Evolutionary conservation across 495 filamentous ascomycete species (phyloP).

Genomic region (Hyphodiscus hymeniophilus): DNA sequence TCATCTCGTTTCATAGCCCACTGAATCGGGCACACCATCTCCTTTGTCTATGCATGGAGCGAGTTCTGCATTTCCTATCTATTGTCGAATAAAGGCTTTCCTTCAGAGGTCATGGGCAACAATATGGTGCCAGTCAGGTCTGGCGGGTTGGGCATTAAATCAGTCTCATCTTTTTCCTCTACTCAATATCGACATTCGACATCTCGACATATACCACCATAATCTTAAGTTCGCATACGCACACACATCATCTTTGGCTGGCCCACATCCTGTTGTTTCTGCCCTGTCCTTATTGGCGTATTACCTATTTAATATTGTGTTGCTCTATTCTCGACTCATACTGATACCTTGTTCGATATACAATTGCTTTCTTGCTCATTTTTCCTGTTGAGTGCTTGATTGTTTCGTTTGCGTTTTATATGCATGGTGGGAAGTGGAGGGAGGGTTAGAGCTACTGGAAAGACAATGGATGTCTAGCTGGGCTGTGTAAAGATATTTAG

Average conservation of each 20-base stretch:
- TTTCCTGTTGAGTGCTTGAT: background rate
- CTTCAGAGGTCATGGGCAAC: constrained; percentile 23
- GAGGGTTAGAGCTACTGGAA: background rate
- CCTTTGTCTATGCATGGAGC: constrained; percentile 23
- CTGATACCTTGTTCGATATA: constrained; percentile 33
- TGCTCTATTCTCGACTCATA: constrained; percentile 13
- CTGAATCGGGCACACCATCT: constrained; percentile 4
- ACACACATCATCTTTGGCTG: constrained; percentile 24
- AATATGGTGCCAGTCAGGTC: constrained; percentile 24
- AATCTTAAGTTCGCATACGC: constrained; percentile 16
- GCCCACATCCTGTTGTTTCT: constrained; percentile 26
- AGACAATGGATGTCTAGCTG: background rate
- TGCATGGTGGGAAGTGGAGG: background rate
- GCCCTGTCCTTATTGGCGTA: constrained; percentile 23
- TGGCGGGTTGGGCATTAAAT: constrained; percentile 17
- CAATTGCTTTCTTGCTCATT: constrained; percentile 8
- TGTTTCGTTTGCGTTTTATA: background rate
- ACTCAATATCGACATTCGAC: no score
- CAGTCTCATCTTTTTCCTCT: no score
- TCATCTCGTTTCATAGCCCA: constrained; percentile 18
- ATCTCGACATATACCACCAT: background rate
- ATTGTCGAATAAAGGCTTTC: constrained; percentile 10
- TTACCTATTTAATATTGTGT: constrained; percentile 14
- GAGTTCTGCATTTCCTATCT: constrained; percentile 5
- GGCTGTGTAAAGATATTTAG: background rate